Percentiles rank a stretch among this genome's conserved stretches.
Conservation (phyloP, 2,329 filamentous ascomycete species). For the Nigrospora sphaerica region DNA sequence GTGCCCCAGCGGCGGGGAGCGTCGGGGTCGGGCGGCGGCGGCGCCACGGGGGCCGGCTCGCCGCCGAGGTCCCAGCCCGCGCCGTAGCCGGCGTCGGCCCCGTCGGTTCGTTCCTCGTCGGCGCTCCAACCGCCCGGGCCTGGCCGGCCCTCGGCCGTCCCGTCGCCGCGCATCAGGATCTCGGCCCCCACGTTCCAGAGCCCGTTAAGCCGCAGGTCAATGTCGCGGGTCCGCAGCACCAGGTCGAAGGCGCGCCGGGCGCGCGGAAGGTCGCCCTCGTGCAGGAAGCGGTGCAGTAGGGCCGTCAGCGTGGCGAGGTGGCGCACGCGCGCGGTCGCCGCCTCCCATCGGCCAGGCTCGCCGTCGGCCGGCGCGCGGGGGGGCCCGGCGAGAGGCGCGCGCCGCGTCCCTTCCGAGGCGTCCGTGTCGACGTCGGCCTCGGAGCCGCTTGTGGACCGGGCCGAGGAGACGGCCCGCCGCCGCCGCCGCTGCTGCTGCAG, state of each 20-base stretch:
- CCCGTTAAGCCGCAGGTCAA: constrained; percentile 63
- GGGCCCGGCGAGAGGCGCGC: too few species aligned
- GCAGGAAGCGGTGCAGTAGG: constrained; percentile 65
- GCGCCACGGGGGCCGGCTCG: too few species aligned
- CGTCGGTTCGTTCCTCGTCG: constrained; percentile 5
- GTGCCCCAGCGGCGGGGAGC: constrained; percentile 30
- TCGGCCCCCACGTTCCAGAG: constrained; percentile 84
- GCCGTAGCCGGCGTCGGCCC: not conserved
- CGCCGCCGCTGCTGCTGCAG: constrained; percentile 5
- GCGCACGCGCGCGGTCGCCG: constrained; percentile 35
- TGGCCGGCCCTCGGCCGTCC: constrained; percentile 7
- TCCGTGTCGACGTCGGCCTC: constrained; percentile 6
- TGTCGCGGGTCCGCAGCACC: constrained; percentile 51
- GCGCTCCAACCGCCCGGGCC: constrained; percentile 2
- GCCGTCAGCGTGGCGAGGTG: constrained; percentile 63
- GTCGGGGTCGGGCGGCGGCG: not conserved
- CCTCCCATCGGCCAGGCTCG: constrained; percentile 10
- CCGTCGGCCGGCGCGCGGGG: constrained; percentile 2
- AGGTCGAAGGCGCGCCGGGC: constrained; percentile 71
- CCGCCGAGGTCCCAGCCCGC: too few species aligned
- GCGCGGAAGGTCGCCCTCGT: constrained; percentile 61
- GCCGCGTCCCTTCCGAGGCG: not conserved
- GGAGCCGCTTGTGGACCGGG: constrained; percentile 2
- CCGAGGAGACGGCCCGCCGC: constrained; percentile 2
- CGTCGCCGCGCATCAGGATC: constrained; percentile 61